Base-by-base conservation (phyloP, 2,329 filamentous ascomycete genomes). In the Diaporthe velutina region DNA sequence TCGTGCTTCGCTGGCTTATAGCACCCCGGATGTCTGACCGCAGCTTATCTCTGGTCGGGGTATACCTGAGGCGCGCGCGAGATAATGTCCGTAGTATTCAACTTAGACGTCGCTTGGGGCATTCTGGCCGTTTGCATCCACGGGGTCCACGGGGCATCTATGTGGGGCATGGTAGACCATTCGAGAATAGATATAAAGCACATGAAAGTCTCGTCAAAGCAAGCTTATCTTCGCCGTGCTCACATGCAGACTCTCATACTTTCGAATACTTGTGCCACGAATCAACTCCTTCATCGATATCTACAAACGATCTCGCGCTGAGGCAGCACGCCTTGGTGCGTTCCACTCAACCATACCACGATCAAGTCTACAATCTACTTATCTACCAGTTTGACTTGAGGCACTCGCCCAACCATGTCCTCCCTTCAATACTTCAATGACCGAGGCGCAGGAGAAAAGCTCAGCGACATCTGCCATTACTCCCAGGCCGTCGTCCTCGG, bases 391-490 rank as follows among this genome's bases (percentile, higher is more conserved):
- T 15, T 2, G 4, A 30, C 57, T 19, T 25, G 35, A 38, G 8
- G 15, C 33, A 17, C 38, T 22, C 17, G 42, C 4, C 28, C 25
- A 33, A 48, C 2, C 40, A 64, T 64, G 60, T 64, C 60, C 10
- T 48, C 60, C 17, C 25, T 64, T 1, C 25, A 64, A 9, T 64
- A 64, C n/a, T n/a, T 2, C 60, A 64, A 64, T 28, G 60, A 64
- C 19, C 60, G 7, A n/a, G 60, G 60, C 1, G 60, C 60, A 9
- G 60, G 60, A 4, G 40, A 64, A 33, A 48, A 48, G 40, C 40
- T 64, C 5, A 64, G 60, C 60, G 60, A 64, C 40, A 64, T 64
- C 40, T 64, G 60, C 17, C 60, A 64, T 15, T 64, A 30, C 19
- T 64, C 60, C 1, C 60, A 64, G 1, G 60, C 60, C 2, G 60